Percentiles rank a stretch among this genome's conserved stretches.
Evolutionary conservation across 208 protist genomes (phyloP).

Genomic region (Acanthamoeba lenticulata): DNA sequence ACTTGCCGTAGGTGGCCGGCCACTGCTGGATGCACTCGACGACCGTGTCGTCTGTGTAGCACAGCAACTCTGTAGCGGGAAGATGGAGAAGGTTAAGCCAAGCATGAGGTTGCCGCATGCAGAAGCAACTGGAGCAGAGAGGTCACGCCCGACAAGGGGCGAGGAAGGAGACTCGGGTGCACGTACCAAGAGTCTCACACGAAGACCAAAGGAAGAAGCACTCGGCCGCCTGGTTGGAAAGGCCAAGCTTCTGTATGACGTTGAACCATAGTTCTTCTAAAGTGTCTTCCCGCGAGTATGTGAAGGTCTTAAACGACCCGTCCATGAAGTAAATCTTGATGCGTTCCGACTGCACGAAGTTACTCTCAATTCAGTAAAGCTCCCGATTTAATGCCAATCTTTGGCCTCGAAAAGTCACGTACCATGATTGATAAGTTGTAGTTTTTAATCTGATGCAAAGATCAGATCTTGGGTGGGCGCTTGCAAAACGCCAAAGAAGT

Average conservation of each 20-base stretch:
- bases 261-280: constrained; percentile 60
- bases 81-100: background rate
- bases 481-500: too few relatives aligned
- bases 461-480: too few relatives aligned
- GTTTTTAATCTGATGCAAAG: too few relatives aligned
- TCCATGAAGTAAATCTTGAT: constrained; percentile 70
- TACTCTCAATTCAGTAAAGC: background rate
- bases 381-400: background rate
- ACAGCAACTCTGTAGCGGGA: constrained; percentile 30
- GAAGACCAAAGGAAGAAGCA: constrained; percentile 69
- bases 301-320: constrained; percentile 59
- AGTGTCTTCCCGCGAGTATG: background rate
- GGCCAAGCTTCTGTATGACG: constrained; percentile 60
- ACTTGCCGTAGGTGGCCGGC: constrained; percentile 14
- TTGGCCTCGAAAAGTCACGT: background rate
- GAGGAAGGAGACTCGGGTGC: background rate
- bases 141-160: background rate
- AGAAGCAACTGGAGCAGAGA: background rate
- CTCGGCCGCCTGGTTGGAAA: constrained; percentile 57
- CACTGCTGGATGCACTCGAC: constrained; percentile 2
- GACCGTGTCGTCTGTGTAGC: constrained; percentile 50
- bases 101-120: background rate
- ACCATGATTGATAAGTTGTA: background rate
- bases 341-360: background rate
- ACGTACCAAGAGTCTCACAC: constrained; percentile 35